Evolutionary conservation across 2,329 filamentous ascomycete species (phyloP).

Genomic region (Colletotrichum sp.): DNA sequence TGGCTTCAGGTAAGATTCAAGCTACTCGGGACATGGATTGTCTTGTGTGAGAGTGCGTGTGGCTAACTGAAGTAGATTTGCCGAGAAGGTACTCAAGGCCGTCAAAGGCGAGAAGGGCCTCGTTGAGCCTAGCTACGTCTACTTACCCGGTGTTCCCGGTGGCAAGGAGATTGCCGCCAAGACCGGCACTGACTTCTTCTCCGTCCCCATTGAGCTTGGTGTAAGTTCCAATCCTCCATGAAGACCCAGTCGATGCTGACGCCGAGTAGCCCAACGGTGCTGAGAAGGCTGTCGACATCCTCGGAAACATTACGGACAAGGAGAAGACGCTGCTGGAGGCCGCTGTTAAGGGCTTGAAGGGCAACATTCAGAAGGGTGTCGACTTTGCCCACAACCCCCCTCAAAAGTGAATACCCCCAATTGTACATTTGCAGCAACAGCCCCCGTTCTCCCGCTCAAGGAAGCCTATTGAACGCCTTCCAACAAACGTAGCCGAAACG

Average conservation of each 20-base stretch:
- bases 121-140: slow-evolving; percentile 94
- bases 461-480: slow-evolving; percentile 16
- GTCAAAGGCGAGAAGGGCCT: slow-evolving; percentile 89
- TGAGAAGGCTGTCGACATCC: slow-evolving; percentile 83
- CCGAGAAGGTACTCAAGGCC: slow-evolving; percentile 92
- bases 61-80: slow-evolving; percentile 67
- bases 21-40: neutral
- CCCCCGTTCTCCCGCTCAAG: neutral
- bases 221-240: slow-evolving; percentile 60
- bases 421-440: slow-evolving; percentile 16
- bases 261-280: slow-evolving; percentile 74
- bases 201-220: slow-evolving; percentile 92
- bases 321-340: slow-evolving; percentile 88
- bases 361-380: slow-evolving; percentile 94
- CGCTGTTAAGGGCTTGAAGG: slow-evolving; percentile 79
- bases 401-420: slow-evolving; percentile 74
- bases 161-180: slow-evolving; percentile 86
- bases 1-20: slow-evolving; percentile 75
- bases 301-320: slow-evolving; percentile 78
- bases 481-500: slow-evolving; percentile 23
- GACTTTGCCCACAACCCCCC: slow-evolving; percentile 87
- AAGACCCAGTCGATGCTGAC: slow-evolving; percentile 27
- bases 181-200: slow-evolving; percentile 92
- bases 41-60: slow-evolving; percentile 22
- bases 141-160: slow-evolving; percentile 87